Conservation (phyloP, 2,329 filamentous ascomycete species). For the Aspergillus sergii region DNA sequence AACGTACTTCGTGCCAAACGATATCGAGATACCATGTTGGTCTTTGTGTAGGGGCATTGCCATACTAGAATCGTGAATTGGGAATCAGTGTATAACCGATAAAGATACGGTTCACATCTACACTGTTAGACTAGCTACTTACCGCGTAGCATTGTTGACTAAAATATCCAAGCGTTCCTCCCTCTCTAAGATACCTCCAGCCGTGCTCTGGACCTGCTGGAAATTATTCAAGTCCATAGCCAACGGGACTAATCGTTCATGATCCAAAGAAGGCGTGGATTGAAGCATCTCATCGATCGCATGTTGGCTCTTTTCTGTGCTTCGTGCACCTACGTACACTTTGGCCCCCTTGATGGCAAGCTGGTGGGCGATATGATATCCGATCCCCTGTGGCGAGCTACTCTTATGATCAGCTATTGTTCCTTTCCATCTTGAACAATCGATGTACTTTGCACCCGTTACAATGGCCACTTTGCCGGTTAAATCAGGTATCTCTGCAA, state of each 20-base stretch:
- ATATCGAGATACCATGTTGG: neutral
- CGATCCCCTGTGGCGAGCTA: neutral
- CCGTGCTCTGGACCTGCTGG: neutral
- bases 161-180: neutral
- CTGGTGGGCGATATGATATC: constrained; percentile 4
- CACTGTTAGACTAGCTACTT: neutral
- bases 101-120: neutral
- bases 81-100: neutral
- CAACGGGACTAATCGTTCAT: neutral
- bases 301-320: neutral
- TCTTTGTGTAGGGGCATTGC: neutral
- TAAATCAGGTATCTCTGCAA: neutral
- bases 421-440: neutral
- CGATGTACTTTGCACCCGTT: constrained; percentile 2
- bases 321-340: constrained; percentile 1
- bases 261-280: neutral
- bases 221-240: neutral
- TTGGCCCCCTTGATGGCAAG: neutral
- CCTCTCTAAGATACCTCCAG: neutral
- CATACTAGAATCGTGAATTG: neutral
- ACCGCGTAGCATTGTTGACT: neutral
- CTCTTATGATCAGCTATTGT: neutral
- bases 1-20: neutral
- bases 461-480: constrained; percentile 2
- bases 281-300: neutral